Evolutionary conservation across 2,329 filamentous ascomycete species (phyloP), one percentile per base, ranked within the genome.

Genomic region (Nannizzia gypsea): DNA sequence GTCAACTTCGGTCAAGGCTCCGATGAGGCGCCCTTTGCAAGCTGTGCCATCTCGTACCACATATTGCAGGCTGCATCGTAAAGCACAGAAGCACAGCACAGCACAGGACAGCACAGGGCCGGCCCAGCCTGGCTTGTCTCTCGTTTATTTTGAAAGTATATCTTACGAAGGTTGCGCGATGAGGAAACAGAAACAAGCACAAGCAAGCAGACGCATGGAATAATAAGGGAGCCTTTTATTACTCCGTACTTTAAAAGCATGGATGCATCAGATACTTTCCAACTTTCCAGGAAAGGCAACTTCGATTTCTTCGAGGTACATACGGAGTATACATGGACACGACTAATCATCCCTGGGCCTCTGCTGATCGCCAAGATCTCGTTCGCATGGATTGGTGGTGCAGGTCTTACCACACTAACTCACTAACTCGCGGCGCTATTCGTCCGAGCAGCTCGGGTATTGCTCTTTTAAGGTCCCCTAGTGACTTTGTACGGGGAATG

Each of bases 351-450:
- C 48, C 31, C 26, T 54, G 48, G 48, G 48, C 48, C 17, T 54
- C 26, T 54, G 48, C 17, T 34, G 24, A 31, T 54, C 48, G 48
- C 48, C 48, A 54, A 54, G 48, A 17, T 6, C 26, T 54, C 28
- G 48, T 54, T 54, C 48, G 48, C 48, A 54, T 54, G 48, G 38
- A 26, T 54, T 54, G 48, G 48, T 54, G 48, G 48, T 54, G 48
- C 48, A 54, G 48, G 48, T 54, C 48, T 54, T 31, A 54, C 48
- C 48, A 31, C 48, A 54, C 48, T 54, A 54, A 22, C 48, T 54
- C 48, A 34, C 26, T 34, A 54, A 34, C 48, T 31, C 48, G 48
- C 48, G 28, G 48, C 48, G 48, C 48, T 31, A 54, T 54, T 54
- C 48, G 48, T 31, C 48, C 26, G 34, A 54, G 48, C 48, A 20